Conservation (phyloP, 805 yeast genomes). For the Trichomonascus vanleenenianus region DNA sequence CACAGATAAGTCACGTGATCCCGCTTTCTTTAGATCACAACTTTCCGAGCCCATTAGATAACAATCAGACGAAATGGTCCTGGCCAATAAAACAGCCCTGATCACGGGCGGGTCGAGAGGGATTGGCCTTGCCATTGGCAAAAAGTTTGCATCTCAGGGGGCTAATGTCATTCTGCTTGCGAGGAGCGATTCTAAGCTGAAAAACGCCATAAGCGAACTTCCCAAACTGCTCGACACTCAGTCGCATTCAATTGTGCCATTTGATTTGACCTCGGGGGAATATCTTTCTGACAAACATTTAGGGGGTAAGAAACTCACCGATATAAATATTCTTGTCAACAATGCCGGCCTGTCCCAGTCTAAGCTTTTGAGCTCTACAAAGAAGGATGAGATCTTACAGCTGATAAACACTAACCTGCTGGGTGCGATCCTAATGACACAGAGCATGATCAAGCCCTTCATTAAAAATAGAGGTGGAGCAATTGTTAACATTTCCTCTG, state of each 20-base stretch:
- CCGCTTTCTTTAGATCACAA: too few species aligned
- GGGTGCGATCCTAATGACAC: conserved; percentile 55
- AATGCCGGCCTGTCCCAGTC: conserved; percentile 53
- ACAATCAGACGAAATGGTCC: too few species aligned
- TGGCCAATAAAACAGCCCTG: conserved; percentile 14
- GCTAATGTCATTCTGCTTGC: conserved; percentile 45
- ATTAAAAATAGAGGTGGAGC: conserved; percentile 30
- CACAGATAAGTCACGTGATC: too few species aligned
- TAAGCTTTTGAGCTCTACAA: conserved; percentile 39
- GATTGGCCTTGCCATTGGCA: conserved; percentile 52
- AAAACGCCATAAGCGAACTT: conserved; percentile 9
- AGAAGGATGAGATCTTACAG: conserved; percentile 34
- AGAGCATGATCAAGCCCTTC: conserved; percentile 45
- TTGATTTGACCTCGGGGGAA: conserved; percentile 7
- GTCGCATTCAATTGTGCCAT: conserved; percentile 7
- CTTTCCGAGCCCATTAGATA: too few species aligned
- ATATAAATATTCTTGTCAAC: conserved; percentile 44
- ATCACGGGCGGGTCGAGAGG: conserved; percentile 69
- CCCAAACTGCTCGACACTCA: conserved; percentile 11
- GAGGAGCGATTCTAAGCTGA: conserved; percentile 31
- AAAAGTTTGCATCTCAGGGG: conserved; percentile 42
- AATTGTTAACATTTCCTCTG: conserved; percentile 61
- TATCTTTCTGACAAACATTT: too few species aligned
- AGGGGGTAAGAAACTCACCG: conserved; percentile 1
- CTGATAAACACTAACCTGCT: conserved; percentile 50